Evolutionary conservation across 306 rosid genomes (phyloP).

Genomic region (Rosa persica): DNA sequence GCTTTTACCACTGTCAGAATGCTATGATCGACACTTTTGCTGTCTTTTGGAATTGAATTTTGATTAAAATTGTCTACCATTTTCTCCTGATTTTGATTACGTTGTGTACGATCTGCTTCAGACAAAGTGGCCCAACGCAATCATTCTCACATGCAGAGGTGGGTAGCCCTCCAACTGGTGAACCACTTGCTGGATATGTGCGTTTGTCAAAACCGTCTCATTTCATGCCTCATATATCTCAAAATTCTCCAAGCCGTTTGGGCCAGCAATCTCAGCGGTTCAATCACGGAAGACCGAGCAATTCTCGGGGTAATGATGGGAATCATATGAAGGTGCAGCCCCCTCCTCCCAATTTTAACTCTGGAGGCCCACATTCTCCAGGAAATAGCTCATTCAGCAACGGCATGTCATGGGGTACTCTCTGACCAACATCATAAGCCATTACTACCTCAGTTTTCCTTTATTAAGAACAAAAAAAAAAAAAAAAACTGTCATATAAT

Average conservation of each 20-base stretch:
- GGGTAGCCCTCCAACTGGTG: conserved; percentile 69
- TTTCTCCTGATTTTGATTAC: conserved; percentile 3
- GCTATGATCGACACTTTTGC: not conserved
- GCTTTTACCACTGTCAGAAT: not conserved
- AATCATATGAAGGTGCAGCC: conserved; percentile 71
- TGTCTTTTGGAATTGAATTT: not conserved
- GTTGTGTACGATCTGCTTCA: conserved; percentile 32
- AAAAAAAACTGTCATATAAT: not conserved
- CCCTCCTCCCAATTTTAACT: conserved; percentile 60
- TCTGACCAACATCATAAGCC: conserved; percentile 24
- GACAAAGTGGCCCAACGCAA: conserved; percentile 71
- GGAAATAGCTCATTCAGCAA: conserved; percentile 66
- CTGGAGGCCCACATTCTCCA: conserved; percentile 73
- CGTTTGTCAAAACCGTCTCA: conserved; percentile 74
- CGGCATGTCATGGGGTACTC: conserved; percentile 85
- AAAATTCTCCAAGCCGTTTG: conserved; percentile 89
- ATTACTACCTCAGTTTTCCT: conserved; percentile 23
- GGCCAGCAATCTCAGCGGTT: conserved; percentile 82
- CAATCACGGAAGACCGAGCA: conserved; percentile 61
- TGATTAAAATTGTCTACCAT: not conserved
- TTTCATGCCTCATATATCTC: conserved; percentile 61
- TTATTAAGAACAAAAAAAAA: not conserved
- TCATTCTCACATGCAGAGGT: conserved; percentile 60
- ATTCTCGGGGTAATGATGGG: conserved; percentile 61
- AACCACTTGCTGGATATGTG: conserved; percentile 49